Percentiles rank a stretch among this genome's conserved stretches.
Evolutionary conservation across 768 basidiomycete species (phyloP).

Genomic region (Podaxis sp.): DNA sequence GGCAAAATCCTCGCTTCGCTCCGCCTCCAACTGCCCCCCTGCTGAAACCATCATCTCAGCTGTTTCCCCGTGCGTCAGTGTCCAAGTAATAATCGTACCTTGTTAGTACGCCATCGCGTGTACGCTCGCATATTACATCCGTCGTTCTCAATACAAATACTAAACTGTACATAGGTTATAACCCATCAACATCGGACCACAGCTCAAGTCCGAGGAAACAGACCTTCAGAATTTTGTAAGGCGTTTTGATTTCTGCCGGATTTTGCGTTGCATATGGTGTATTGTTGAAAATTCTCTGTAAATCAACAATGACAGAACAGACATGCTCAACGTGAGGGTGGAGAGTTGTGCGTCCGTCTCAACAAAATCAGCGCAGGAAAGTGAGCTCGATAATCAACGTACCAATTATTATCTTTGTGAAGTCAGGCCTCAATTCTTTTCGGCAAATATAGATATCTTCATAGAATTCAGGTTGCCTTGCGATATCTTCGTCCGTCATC

Average conservation of each 20-base stretch:
- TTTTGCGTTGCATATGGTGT: background rate
- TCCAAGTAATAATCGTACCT: background rate
- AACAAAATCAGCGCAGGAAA: background rate
- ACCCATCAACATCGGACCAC: too few relatives aligned
- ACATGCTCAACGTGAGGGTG: background rate
- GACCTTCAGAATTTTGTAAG: background rate
- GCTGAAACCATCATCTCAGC: background rate
- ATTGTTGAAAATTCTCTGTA: background rate
- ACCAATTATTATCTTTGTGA: background rate
- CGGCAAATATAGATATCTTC: background rate
- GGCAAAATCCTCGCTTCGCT: background rate
- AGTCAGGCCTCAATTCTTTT: background rate
- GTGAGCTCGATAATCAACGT: background rate
- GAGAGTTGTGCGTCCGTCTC: background rate
- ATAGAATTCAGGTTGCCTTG: background rate
- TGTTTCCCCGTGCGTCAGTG: background rate
- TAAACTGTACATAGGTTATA: background rate
- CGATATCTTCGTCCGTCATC: background rate
- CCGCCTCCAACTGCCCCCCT: background rate
- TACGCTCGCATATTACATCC: background rate
- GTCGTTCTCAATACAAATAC: constrained; percentile 1
- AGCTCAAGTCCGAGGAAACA: background rate
- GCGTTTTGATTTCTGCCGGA: background rate
- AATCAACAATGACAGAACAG: background rate
- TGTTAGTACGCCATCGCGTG: background rate